Base-by-base conservation (phyloP, 495 filamentous ascomycete genomes). In the Podospora conica region DNA sequence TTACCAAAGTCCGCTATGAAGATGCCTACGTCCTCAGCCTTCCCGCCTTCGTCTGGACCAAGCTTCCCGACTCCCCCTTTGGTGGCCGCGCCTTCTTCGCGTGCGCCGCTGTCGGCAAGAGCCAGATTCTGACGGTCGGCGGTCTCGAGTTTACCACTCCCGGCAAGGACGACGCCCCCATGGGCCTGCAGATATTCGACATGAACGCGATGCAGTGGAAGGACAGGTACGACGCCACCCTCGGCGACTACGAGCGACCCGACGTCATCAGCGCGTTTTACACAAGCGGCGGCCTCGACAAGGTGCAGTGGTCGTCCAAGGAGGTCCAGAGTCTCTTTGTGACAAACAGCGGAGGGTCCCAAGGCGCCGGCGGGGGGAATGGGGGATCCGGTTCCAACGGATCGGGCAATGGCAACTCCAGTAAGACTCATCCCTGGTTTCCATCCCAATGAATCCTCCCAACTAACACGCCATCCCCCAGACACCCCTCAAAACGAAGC, bases 21-120 rank as follows among this genome's bases (percentile, higher is more conserved):
- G 75, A 78, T 24, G 70, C 79, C 9, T 75, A 79, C 53, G 71
- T 83, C 18, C 72, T 83, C 9, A 78, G 76, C 54, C 64, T 83
- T 2, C 81, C 81, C 1, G 80, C 77, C 18, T 83, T 83, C 53
- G 64, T 74, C 53, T 83, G 81, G 74, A 74, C 76, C 25, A 68
- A 70, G 28, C 72, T 72, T 4, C 25, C 63, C 11, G 55, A 71
- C 4, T 24, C 61, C 9, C 57, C 67, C 0, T 74, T 68, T 0
- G 73, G 74, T 9, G 54, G 64, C 18, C 72, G 78, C 0, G 69
- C 67, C 3, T 64, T 69, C 15, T 69, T 74, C 40, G 65, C 63
- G 6, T 81, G 78, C 55, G 72, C 71, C 20, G 40, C 73, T 1
- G 69, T 75, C 9, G 77, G 78, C 4, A 73, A 72, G n/a, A 71